Evolutionary conservation across 805 yeast species (phyloP).

Genomic region (Schwanniomyces yamadae): DNA sequence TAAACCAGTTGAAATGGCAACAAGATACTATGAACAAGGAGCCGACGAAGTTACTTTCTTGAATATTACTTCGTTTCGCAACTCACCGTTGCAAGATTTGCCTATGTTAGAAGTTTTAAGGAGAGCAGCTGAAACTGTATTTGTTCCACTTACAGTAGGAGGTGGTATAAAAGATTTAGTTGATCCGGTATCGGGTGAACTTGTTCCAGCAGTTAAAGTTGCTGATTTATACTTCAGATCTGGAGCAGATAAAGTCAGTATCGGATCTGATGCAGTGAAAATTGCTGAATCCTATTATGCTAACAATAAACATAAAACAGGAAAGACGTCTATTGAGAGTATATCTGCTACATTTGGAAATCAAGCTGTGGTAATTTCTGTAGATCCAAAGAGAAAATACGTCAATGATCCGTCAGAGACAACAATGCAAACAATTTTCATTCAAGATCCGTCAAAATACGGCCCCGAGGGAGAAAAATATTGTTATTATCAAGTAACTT

Average conservation of each 20-base stretch:
- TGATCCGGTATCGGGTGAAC: conserved; percentile 76
- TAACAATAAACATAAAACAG: conserved; percentile 56
- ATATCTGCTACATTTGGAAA: conserved; percentile 90
- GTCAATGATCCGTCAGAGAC: conserved; percentile 61
- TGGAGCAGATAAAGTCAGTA: conserved; percentile 97
- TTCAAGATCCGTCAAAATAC: conserved; percentile 43
- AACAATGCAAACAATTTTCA: conserved; percentile 61
- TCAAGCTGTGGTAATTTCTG: conserved; percentile 97
- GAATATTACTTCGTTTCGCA: conserved; percentile 93
- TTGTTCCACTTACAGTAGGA: conserved; percentile 97
- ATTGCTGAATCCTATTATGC: conserved; percentile 84
- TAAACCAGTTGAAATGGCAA: conserved; percentile 93
- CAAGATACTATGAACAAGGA: conserved; percentile 86
- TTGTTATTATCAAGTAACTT: conserved; percentile 94
- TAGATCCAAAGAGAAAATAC: conserved; percentile 92
- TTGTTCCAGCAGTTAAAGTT: conserved; percentile 81
- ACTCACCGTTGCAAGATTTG: conserved; percentile 86
- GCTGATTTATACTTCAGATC: conserved; percentile 91
- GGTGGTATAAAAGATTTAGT: conserved; percentile 93
- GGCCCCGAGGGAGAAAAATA: conserved; percentile 90
- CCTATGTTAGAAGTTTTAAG: conserved; percentile 93
- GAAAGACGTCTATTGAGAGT: conserved; percentile 87
- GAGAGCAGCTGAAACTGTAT: conserved; percentile 81
- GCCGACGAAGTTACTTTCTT: conserved; percentile 96
- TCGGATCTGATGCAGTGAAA: conserved; percentile 94